Evolutionary conservation across 306 rosid genomes (phyloP).

Genomic region (Sindora glabra): DNA sequence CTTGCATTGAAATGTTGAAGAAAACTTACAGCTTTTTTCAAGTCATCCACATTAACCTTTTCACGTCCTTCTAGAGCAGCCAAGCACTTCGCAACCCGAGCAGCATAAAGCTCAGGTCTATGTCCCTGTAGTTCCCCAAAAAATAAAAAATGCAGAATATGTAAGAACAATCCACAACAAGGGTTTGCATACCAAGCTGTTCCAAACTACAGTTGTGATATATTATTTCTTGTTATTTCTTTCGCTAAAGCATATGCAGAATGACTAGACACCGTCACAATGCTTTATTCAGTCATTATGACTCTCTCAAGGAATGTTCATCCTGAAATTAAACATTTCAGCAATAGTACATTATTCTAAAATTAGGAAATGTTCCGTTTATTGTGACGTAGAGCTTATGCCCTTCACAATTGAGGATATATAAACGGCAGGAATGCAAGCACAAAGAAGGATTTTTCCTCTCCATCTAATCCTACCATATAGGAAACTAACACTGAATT

Average conservation of each 20-base stretch:
- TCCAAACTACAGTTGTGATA: not conserved
- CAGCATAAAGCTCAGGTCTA: conserved; percentile 95
- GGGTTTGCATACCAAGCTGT: not conserved
- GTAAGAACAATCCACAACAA: not conserved
- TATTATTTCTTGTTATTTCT: not conserved
- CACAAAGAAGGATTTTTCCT: too few relatives aligned
- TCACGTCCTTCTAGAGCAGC: conserved; percentile 96
- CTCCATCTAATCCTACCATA: too few relatives aligned
- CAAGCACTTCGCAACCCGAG: conserved; percentile 91
- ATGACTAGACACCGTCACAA: conserved; percentile 2
- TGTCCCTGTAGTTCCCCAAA: conserved; percentile 81
- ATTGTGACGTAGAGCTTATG: too few relatives aligned
- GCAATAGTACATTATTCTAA: not conserved
- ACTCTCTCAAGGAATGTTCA: not conserved
- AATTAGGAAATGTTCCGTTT: too few relatives aligned
- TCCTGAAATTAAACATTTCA: conserved; percentile 11
- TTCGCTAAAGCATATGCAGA: not conserved
- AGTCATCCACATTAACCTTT: conserved; percentile 82
- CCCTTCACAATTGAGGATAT: too few relatives aligned
- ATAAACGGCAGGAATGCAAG: too few relatives aligned
- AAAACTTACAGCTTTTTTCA: conserved; percentile 86
- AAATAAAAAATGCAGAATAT: conserved; percentile 5
- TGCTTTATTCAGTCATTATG: not conserved
- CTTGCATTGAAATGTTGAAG: conserved; percentile 16
- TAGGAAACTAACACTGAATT: too few relatives aligned